Base-by-base conservation (phyloP, 2,329 filamentous ascomycete genomes). In the Stachybotrys echinatus region DNA sequence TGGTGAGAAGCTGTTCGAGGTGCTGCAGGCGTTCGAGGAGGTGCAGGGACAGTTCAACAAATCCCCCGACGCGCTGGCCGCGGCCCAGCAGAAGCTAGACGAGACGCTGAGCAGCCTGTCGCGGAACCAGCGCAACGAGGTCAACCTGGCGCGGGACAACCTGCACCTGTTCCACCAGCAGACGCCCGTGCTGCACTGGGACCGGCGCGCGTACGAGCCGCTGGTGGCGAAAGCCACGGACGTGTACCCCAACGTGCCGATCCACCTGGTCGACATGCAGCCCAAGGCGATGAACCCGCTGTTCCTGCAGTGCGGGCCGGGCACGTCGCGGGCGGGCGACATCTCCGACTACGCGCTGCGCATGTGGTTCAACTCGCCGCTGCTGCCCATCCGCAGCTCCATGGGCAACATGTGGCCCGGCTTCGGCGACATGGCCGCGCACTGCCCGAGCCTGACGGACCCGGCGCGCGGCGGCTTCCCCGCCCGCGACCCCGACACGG, bases 121-220 rank as follows among this genome's bases (percentile, higher is more conserved):
- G 49, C 65, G 64, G 50, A 66, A 63, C 57, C 51, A 57, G 10
- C 55, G 59, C 22, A 62, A 62, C 27, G 67, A 73, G 49, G 74
- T 74, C 57, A 50, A 61, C 20, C 62, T 68, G 23, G 58, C 68
- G 45, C 69, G 73, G 23, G 83, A 88, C 58, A 81, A 84, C 59
- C 63, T 75, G 42, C 77, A 80, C 54, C 55, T 77, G 17, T 73
- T 77, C 58, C 63, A 69, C 46, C 71, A 76, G 64, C 58, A 73
- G 0, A 72, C 75, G 2, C 78, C 82, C 0, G 58, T 76, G 1
- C 65, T 92, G 4, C 59, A 74, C 22, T 92, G 85, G 82, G 89
- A 95, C 65, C 75, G 79, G 2, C 83, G 91, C 17, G 69, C 73
- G 2, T 83, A 81, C 59, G 89, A 95, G 59, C 87, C 89, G 0